A percentile compares a stretch with the other conserved stretches of the same genome.
Conservation (phyloP, 2,329 filamentous ascomycete species). For the Aspergillus clavatus region DNA sequence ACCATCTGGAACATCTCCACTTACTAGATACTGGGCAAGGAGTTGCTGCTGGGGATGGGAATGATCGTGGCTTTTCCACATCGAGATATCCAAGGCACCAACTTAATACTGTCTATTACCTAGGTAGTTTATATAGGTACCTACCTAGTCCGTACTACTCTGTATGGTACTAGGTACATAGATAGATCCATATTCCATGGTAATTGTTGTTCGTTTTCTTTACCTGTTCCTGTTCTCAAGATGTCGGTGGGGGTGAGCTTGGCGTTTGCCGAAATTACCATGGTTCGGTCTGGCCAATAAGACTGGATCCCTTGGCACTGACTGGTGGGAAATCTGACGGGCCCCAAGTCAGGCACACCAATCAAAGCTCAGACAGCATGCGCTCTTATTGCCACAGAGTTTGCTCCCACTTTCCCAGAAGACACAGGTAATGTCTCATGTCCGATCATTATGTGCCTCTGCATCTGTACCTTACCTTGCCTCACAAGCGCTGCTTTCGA, state of each 20-base stretch:
- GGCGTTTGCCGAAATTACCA: conserved; percentile 23
- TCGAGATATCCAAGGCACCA: too few species aligned
- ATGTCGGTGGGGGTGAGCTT: conserved; percentile 14
- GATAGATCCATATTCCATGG: neutral
- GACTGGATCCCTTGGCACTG: conserved; percentile 2
- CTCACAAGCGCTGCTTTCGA: neutral
- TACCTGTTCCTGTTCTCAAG: conserved; percentile 24
- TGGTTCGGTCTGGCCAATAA: conserved; percentile 22
- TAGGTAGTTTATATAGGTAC: too few species aligned
- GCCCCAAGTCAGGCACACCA: conserved; percentile 29
- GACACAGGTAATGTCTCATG: conserved; percentile 13
- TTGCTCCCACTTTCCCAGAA: conserved; percentile 4
- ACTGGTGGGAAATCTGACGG: conserved; percentile 8
- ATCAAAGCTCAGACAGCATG: conserved; percentile 17
- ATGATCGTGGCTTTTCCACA: too few species aligned
- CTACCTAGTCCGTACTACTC: too few species aligned
- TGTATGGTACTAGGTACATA: neutral
- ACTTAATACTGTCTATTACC: too few species aligned
- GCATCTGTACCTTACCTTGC: neutral
- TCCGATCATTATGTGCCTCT: conserved; percentile 9
- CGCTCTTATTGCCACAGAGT: conserved; percentile 10
- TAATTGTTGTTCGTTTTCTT: conserved; percentile 2
- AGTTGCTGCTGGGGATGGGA: neutral
- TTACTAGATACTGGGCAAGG: neutral
- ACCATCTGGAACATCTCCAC: conserved; percentile 7